Evolutionary conservation across 106 monocot genomes (phyloP).

Genomic region (Apostasia ramifera): DNA sequence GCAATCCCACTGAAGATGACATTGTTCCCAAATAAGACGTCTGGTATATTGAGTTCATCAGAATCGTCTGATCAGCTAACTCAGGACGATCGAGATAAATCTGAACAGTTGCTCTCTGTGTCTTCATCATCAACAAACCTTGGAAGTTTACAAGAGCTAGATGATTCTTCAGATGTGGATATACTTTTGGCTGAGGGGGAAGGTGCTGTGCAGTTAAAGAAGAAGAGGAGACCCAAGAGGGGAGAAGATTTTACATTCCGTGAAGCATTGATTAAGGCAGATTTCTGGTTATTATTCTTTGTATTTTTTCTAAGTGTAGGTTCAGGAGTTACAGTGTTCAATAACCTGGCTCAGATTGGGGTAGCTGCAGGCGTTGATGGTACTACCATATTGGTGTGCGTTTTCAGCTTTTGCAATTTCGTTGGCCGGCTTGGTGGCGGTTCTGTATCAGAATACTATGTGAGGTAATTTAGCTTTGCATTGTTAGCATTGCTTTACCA

Average conservation of each 20-base stretch:
- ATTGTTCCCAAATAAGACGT: slow-evolving; percentile 36
- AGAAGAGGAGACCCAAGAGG: slow-evolving; percentile 69
- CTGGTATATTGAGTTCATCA: slow-evolving; percentile 10
- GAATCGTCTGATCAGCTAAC: slow-evolving; percentile 19
- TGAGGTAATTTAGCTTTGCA: slow-evolving; percentile 35
- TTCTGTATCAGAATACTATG: slow-evolving; percentile 66
- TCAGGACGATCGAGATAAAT: slow-evolving; percentile 24
- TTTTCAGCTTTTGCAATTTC: slow-evolving; percentile 92
- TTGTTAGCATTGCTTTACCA: neutral
- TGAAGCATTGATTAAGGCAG: slow-evolving; percentile 78
- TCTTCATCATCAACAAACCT: slow-evolving; percentile 37
- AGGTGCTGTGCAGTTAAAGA: slow-evolving; percentile 54
- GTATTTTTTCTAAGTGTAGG: slow-evolving; percentile 69
- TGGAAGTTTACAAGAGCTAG: slow-evolving; percentile 26
- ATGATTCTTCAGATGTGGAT: slow-evolving; percentile 60
- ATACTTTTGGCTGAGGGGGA: slow-evolving; percentile 80
- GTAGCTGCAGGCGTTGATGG: slow-evolving; percentile 61
- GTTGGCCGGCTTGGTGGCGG: slow-evolving; percentile 73
- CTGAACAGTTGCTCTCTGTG: slow-evolving; percentile 39
- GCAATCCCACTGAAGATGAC: slow-evolving; percentile 88
- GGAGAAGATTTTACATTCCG: slow-evolving; percentile 74
- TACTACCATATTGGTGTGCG: slow-evolving; percentile 64
- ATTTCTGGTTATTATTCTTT: slow-evolving; percentile 85
- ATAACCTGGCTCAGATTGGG: slow-evolving; percentile 92
- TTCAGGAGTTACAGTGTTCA: slow-evolving; percentile 75